phyloP scores from a whole-genome alignment of 805 yeast genomes.

The Nakazawaea laoshanensis region DNA sequence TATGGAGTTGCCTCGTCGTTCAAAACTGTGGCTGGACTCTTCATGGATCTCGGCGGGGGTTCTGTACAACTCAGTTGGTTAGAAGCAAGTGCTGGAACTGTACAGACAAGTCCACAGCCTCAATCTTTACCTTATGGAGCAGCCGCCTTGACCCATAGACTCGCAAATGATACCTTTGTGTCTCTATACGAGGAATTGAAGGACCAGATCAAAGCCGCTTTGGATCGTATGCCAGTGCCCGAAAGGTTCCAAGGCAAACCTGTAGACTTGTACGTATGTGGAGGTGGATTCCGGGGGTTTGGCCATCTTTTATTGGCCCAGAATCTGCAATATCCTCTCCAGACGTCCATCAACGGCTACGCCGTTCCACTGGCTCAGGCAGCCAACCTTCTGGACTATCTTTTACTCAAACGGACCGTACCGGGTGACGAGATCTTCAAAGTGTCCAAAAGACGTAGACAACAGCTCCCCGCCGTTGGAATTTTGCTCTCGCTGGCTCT shows the following conservation, averaged over 20 bases:
- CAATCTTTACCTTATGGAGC: conserved; percentile 70
- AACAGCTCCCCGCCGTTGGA: conserved; percentile 66
- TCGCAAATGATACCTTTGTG: conserved; percentile 40
- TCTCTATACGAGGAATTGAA: conserved; percentile 45
- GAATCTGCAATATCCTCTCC: conserved; percentile 54
- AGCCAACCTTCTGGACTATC: conserved; percentile 39
- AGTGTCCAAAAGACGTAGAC: conserved; percentile 56
- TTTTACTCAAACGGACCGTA: conserved; percentile 37
- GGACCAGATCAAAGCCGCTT: conserved; percentile 39
- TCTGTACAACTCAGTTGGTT: conserved; percentile 67
- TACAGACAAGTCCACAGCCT: conserved; percentile 46
- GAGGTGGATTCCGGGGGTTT: conserved; percentile 68
- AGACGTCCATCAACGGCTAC: conserved; percentile 63
- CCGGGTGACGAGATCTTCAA: conserved; percentile 48
- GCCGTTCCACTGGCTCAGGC: conserved; percentile 49
- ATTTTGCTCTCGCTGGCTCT: conserved; percentile 53
- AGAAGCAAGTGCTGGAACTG: conserved; percentile 43
- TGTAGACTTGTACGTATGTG: conserved; percentile 52
- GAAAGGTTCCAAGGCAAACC: conserved; percentile 41
- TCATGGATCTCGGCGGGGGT: conserved; percentile 71
- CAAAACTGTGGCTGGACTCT: conserved; percentile 56
- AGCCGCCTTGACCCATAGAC: conserved; percentile 51
- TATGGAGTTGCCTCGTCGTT: conserved; percentile 72
- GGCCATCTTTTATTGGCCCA: conserved; percentile 49
- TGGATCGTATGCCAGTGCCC: conserved; percentile 45